Percentiles rank a stretch among this genome's conserved stretches.
phyloP scores from a whole-genome alignment of 2,329 filamentous ascomycete species.

The Cladosporium sp. region DNA sequence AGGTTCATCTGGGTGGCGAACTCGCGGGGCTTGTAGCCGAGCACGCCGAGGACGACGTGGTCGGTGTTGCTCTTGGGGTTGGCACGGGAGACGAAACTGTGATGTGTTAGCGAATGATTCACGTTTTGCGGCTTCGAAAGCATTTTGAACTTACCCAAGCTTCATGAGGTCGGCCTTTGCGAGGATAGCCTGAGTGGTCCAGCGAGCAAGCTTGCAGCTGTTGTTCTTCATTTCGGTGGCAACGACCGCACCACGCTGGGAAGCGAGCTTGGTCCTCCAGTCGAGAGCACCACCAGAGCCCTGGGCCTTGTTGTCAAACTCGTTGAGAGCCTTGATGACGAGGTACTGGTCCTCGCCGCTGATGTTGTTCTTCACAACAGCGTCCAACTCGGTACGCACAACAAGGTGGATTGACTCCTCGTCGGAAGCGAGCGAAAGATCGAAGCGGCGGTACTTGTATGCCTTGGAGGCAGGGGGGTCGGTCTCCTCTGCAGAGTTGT shows the following conservation, averaged over 20 bases:
- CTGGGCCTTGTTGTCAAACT: conserved; percentile 98
- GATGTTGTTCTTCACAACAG: conserved; percentile 91
- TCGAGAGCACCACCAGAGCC: conserved; percentile 92
- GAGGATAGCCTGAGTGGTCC: conserved; percentile 95
- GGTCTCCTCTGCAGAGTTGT: conserved; percentile 88
- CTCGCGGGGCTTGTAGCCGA: conserved; percentile 97
- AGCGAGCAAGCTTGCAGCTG: conserved; percentile 95
- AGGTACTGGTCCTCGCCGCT: conserved; percentile 89
- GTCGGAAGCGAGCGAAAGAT: conserved; percentile 85
- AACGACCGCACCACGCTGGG: conserved; percentile 93
- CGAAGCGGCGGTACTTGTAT: conserved; percentile 98
- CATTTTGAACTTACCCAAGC: conserved; percentile 69
- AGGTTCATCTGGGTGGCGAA: conserved; percentile 98
- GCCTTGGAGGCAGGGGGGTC: conserved; percentile 93
- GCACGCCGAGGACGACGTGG: conserved; percentile 91
- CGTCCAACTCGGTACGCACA: conserved; percentile 93
- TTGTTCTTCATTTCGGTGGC: conserved; percentile 99
- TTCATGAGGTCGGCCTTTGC: conserved; percentile 99
- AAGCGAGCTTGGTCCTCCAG: conserved; percentile 93
- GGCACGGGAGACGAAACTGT: conserved; percentile 87
- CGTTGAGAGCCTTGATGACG: conserved; percentile 94
- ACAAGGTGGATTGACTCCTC: conserved; percentile 92
- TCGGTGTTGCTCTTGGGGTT: conserved; percentile 92
- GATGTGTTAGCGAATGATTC: conserved; percentile 26
- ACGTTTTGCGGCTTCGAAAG: neutral